phyloP scores from a whole-genome alignment of 2,329 filamentous ascomycete species.

The Alternaria brassicae region DNA sequence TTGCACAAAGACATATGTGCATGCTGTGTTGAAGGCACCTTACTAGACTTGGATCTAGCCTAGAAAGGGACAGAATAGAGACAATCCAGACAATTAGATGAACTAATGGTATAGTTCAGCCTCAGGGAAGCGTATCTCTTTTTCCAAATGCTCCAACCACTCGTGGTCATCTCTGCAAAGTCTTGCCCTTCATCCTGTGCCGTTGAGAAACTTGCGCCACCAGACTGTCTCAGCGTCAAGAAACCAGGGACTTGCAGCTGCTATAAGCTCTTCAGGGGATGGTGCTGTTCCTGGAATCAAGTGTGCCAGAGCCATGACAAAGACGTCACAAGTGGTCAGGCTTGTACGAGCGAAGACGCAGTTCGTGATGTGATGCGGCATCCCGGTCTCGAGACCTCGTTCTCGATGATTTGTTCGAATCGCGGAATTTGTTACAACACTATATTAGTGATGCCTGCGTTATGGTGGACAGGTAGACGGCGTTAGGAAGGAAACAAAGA shows the following conservation, averaged over 20 bases:
- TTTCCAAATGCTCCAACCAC: not conserved
- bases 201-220: constrained; percentile 39
- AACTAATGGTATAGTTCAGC: no score
- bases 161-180: not conserved
- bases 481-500: not conserved
- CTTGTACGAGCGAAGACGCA: constrained; percentile 43
- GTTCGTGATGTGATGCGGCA: constrained; percentile 40
- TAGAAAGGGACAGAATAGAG: not conserved
- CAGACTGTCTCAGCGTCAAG: constrained; percentile 45
- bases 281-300: constrained; percentile 27
- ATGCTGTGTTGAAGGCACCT: constrained; percentile 48
- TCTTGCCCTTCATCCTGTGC: constrained; percentile 55
- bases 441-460: not conserved
- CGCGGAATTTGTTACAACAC: not conserved
- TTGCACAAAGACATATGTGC: constrained; percentile 49
- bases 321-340: constrained; percentile 45
- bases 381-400: constrained; percentile 5
- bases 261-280: constrained; percentile 41
- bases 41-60: constrained; percentile 36
- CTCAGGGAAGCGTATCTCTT: no score
- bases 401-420: not conserved
- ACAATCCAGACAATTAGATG: not conserved
- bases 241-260: constrained; percentile 43
- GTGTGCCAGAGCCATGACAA: constrained; percentile 39
- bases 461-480: not conserved